Conservation (phyloP, 2,329 filamentous ascomycete genomes). For the Fusarium sp. region DNA sequence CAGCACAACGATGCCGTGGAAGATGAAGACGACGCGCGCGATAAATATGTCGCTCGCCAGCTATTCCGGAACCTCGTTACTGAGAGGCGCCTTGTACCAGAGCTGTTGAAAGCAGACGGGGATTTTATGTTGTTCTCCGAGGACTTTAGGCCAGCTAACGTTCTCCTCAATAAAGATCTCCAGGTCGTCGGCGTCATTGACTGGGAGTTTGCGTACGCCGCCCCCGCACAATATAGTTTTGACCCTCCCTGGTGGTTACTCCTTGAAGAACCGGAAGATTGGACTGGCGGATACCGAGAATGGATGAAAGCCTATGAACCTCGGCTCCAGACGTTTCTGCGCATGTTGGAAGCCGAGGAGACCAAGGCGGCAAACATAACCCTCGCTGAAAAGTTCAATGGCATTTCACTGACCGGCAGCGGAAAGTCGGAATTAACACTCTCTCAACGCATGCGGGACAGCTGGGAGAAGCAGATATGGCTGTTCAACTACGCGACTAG, state of each 20-base stretch:
- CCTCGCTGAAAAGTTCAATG: neutral
- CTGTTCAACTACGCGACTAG: slow-evolving; percentile 50
- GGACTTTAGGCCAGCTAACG: slow-evolving; percentile 46
- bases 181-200: slow-evolving; percentile 50
- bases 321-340: slow-evolving; percentile 23
- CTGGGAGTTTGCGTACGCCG: slow-evolving; percentile 53
- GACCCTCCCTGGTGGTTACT: slow-evolving; percentile 54
- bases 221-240: slow-evolving; percentile 46
- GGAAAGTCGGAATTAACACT: slow-evolving; percentile 20
- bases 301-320: slow-evolving; percentile 48
- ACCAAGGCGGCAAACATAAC: neutral
- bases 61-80: slow-evolving; percentile 46
- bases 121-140: slow-evolving; percentile 37
- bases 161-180: slow-evolving; percentile 43
- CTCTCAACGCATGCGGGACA: slow-evolving; percentile 48
- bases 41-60: slow-evolving; percentile 28
- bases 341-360: slow-evolving; percentile 1
- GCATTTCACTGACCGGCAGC: neutral
- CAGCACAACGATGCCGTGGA: too few species aligned
- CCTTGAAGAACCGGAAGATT: slow-evolving; percentile 47
- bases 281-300: slow-evolving; percentile 43
- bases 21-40: too few species aligned
- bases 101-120: neutral
- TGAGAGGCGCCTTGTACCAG: slow-evolving; percentile 5
- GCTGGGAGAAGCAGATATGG: slow-evolving; percentile 49